Conservation (phyloP, 2,329 filamentous ascomycete species). For the Coccinonectria pachysandricola region DNA sequence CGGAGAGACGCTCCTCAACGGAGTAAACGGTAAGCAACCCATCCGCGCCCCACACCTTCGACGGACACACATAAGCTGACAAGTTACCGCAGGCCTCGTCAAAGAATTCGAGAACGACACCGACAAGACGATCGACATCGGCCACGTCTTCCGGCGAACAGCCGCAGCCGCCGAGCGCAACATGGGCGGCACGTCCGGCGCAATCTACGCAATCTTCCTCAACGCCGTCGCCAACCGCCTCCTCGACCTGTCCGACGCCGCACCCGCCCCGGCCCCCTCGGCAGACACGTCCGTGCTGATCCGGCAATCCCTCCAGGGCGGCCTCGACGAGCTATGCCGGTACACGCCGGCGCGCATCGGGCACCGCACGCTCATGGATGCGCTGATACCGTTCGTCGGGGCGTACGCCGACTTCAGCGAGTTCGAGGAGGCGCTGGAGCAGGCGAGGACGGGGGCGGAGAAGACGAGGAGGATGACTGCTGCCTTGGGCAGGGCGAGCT, state of each 20-base stretch:
- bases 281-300: slow-evolving; percentile 2
- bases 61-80: slow-evolving; percentile 1
- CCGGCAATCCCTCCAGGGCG: slow-evolving; percentile 8
- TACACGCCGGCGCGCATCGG: slow-evolving; percentile 65
- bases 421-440: slow-evolving; percentile 28
- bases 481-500: slow-evolving; percentile 62
- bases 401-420: slow-evolving; percentile 38
- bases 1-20: slow-evolving; percentile 21
- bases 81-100: slow-evolving; percentile 7
- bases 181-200: slow-evolving; percentile 71
- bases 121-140: slow-evolving; percentile 9
- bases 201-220: slow-evolving; percentile 67
- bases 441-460: slow-evolving; percentile 37
- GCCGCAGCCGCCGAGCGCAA: slow-evolving; percentile 38
- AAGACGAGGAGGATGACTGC: slow-evolving; percentile 65
- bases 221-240: slow-evolving; percentile 50
- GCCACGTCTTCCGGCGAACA: slow-evolving; percentile 13
- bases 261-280: too few species aligned
- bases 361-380: slow-evolving; percentile 64
- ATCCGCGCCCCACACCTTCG: neutral
- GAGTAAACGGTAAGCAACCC: slow-evolving; percentile 9
- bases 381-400: slow-evolving; percentile 58
- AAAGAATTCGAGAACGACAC: slow-evolving; percentile 13
- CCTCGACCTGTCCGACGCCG: slow-evolving; percentile 3
- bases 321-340: slow-evolving; percentile 14